Percentiles rank a stretch among this genome's conserved stretches.
Evolutionary conservation across 345 rosid genomes (phyloP).

Genomic region (Populus pruinosa): DNA sequence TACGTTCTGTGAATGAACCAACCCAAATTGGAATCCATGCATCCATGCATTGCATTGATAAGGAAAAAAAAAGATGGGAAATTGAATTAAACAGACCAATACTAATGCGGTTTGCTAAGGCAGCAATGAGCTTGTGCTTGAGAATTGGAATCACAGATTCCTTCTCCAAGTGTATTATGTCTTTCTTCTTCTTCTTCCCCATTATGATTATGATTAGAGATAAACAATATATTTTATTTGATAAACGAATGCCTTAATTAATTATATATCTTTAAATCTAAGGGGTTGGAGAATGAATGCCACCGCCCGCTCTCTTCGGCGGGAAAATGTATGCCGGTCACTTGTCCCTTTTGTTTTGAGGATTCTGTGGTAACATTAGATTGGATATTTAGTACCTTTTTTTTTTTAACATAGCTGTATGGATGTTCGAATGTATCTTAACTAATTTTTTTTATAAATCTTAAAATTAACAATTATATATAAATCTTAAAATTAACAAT

Average conservation of each 20-base stretch:
- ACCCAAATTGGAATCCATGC: not conserved
- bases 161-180: constrained; percentile 54
- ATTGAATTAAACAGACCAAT: not conserved
- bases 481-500: too few species aligned
- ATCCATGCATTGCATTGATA: not conserved
- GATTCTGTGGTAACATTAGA: too few species aligned
- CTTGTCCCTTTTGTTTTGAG: not conserved
- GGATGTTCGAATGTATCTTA: too few species aligned
- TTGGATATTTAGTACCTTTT: too few species aligned
- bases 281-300: not conserved
- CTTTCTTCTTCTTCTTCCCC: constrained; percentile 49
- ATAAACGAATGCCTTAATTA: too few species aligned
- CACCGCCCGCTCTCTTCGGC: constrained; percentile 10
- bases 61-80: not conserved
- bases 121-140: constrained; percentile 48
- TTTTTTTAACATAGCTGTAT: too few species aligned
- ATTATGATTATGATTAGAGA: constrained; percentile 11
- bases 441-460: too few species aligned
- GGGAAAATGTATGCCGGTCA: not conserved
- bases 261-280: too few species aligned
- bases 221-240: too few species aligned
- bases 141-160: constrained; percentile 75
- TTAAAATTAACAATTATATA: too few species aligned
- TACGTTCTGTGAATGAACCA: constrained; percentile 21
- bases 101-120: constrained; percentile 51